Evolutionary conservation across 106 monocot species (phyloP), one percentile per base, ranked within the genome.

Genomic region (Chionographis japonica): DNA sequence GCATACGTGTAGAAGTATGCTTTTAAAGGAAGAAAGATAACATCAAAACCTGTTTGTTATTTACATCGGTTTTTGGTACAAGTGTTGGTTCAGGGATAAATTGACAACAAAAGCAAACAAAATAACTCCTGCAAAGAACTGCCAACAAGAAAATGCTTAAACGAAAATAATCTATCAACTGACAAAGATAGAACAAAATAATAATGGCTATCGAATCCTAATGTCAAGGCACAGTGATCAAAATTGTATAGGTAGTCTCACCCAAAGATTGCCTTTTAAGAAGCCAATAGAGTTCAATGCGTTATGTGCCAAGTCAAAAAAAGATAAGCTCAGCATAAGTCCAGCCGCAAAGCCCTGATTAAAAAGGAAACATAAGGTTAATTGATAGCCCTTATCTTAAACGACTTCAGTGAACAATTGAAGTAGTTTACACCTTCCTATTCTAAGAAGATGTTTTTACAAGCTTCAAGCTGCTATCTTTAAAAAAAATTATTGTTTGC

Each of bases 291-390:
- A 85, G 70, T 90, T 99, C 51, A 99, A 13, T 52, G 98, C 98
- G 84, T 99, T 99, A 72, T 99, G 93, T 53, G 92, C 80, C 85
- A 99, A 82, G 81, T 99, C 93, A 13, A 99, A 71, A 71, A 99
- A 99, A 10, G 98, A 99, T 78, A 99, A 93, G 77, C 93, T 90
- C 81, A 99, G 70, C 98, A 99, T 99, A 53, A 99, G 85, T 6
- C 98, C 98, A 75, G 98, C 87, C 62, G 98, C 98, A 86, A 99
- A 99, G 40, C 98, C 98, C 98, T 93, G 74, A 68, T 55, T 4
- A 58, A 40, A 56, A 49, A 68, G 71, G 51, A 40, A 46, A 43
- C 15, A 62, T 17, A 54, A 73, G 40, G 37, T 58, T 50, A 66
- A 10, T 37, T 6, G 8, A 60, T 62, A 76, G 15, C 10, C 8